Evolutionary conservation across 257 asterid species (phyloP), one percentile per base, ranked within the genome.

Genomic region (Cinchona pubescens): DNA sequence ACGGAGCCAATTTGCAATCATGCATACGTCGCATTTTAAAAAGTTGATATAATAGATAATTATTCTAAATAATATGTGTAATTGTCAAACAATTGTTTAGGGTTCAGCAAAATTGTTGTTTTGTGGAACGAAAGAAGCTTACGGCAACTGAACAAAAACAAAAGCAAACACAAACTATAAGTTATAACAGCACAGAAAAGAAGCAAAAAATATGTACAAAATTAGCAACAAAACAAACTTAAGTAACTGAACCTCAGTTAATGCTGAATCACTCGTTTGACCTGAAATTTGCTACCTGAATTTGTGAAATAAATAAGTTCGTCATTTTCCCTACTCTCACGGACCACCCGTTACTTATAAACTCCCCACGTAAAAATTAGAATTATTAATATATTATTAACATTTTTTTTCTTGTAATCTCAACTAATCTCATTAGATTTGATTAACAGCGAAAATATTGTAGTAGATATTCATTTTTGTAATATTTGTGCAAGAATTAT

Each of bases 261-360:
- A 43, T 76, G 87, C 81, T 86, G 89, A 85, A 78, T 90, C 96
- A 82, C 76, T 73, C 46, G 63, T 87, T 91, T 89, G 92, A 85
- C 89, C 89, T 81, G 75, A 42, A 79, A 76, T 81, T 87, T 60
- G 81, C 79, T 75, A 78, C 84, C 88, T 64, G 83, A 85, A 73
- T 82, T 82, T 85, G 81, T 82, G n/a, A n/a, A n/a, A n/a, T 79
- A 48, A 62, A 62, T 43, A 8, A 49, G 18, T 18, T 64, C 34
- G 5, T 10, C 19, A 0, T 53, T 2, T 42, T 32, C 38, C 83
- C 82, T 77, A 77, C 80, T 72, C 87, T 78, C 86, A 67, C 48
- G 73, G 25, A 7, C 74, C 19, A 5, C 75, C 66, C 82, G 79
- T 82, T n/a, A n/a, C n/a, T n/a, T n/a, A n/a, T n/a, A n/a, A n/a